Evolutionary conservation across 2,329 filamentous ascomycete genomes (phyloP).

Genomic region (Clonostachys sp.): DNA sequence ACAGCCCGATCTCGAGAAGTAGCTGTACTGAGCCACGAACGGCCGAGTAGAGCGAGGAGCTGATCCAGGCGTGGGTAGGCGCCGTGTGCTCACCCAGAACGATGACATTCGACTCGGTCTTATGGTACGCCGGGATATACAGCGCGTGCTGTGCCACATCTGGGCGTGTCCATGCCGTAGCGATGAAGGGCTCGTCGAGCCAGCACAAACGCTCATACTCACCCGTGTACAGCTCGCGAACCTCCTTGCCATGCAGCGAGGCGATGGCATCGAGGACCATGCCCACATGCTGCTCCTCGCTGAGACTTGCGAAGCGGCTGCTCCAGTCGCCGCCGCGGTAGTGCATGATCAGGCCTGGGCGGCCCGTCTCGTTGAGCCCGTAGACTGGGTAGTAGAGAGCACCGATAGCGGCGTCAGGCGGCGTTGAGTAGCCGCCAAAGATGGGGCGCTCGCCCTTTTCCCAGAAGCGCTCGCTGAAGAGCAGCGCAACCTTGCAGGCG

Average conservation of each 20-base stretch:
- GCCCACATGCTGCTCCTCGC: constrained; percentile 10
- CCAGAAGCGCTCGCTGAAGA: constrained; percentile 23
- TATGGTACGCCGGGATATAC: constrained; percentile 67
- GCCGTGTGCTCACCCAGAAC: constrained; percentile 67
- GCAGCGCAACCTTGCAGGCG: constrained; percentile 22
- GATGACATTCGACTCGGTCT: constrained; percentile 62
- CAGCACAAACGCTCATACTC: constrained; percentile 62
- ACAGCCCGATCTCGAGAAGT: constrained; percentile 36
- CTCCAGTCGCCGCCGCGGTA: constrained; percentile 22
- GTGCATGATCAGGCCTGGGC: constrained; percentile 23
- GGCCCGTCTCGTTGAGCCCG: constrained; percentile 21
- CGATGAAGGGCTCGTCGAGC: constrained; percentile 55
- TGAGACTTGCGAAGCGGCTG: constrained; percentile 18
- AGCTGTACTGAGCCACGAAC: constrained; percentile 61
- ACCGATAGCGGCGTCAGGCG: constrained; percentile 20
- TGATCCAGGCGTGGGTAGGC: constrained; percentile 69
- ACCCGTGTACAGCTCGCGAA: constrained; percentile 52
- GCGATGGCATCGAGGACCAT: constrained; percentile 47
- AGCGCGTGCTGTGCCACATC: constrained; percentile 61
- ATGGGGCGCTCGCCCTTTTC: constrained; percentile 19
- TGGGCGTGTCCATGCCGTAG: constrained; percentile 59
- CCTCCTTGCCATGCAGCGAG: constrained; percentile 14
- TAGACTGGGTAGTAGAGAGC: constrained; percentile 26
- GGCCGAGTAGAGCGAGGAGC: constrained; percentile 61
- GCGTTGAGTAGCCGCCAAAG: constrained; percentile 20